Evolutionary conservation across 108 stramenopile species (phyloP).

Genomic region (Epithemia pelagica): DNA sequence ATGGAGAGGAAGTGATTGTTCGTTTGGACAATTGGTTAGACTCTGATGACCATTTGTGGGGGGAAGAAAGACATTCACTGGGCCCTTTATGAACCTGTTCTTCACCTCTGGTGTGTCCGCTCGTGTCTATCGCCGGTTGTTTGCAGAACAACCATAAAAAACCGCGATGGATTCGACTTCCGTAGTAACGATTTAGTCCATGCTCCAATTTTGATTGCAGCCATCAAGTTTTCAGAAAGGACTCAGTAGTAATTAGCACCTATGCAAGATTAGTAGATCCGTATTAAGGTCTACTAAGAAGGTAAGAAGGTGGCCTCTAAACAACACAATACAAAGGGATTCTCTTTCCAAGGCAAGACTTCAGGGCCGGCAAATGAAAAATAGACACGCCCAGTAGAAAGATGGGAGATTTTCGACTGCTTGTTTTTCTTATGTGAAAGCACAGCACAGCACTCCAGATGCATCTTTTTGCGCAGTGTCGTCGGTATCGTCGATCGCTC

Average conservation of each 20-base stretch:
- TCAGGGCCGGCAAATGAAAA: not conserved
- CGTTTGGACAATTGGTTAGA: conserved; percentile 66
- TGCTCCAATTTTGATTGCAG: too few relatives aligned
- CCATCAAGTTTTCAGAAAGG: too few relatives aligned
- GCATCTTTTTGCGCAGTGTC: not conserved
- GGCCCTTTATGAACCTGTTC: conserved; percentile 53
- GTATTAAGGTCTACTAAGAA: not conserved
- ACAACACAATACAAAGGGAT: not conserved
- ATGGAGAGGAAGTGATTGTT: conserved; percentile 53
- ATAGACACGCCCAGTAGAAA: not conserved
- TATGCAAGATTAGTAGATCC: not conserved
- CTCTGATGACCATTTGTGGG: conserved; percentile 71
- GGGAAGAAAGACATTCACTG: conserved; percentile 53
- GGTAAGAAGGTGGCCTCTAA: not conserved
- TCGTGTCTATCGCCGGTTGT: too few relatives aligned
- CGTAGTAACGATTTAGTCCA: too few relatives aligned
- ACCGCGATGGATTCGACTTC: too few relatives aligned
- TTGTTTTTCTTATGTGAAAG: not conserved
- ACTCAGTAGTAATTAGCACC: too few relatives aligned
- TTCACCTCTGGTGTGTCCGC: too few relatives aligned
- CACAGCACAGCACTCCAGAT: not conserved
- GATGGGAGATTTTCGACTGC: not conserved
- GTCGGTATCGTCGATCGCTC: not conserved
- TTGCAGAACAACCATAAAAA: too few relatives aligned
- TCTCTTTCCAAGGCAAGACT: not conserved